These are phyloP conservation scores for Penicillium desertorum DNA, from an alignment of 495 filamentous ascomycete species.

Conservation along the genomic window DNA sequence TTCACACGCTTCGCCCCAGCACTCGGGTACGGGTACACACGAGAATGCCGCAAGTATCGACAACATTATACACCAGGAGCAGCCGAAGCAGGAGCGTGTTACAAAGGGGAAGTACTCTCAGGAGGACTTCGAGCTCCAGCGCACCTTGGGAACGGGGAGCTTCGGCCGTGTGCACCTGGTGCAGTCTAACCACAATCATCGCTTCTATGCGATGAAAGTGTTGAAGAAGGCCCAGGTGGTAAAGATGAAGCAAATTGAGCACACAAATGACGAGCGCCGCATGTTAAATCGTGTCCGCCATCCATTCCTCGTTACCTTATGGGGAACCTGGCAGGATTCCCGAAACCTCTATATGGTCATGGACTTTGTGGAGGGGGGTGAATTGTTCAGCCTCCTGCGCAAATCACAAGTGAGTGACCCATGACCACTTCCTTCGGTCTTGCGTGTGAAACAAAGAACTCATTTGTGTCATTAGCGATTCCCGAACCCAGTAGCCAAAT, in stretches of 20 bases:
- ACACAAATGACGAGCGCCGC: conserved; percentile 94
- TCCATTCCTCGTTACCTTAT: conserved; percentile 94
- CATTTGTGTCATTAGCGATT: conserved; percentile 65
- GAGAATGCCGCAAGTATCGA: conserved; percentile 48
- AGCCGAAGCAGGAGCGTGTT: conserved; percentile 51
- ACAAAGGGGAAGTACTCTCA: conserved; percentile 99
- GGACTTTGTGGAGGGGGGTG: conserved; percentile 99
- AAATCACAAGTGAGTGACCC: conserved; percentile 83
- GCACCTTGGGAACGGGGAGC: conserved; percentile 93
- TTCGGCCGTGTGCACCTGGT: conserved; percentile 96
- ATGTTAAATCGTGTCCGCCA: conserved; percentile 96
- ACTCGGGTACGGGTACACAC: conserved; percentile 26
- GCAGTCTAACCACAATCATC: conserved; percentile 93
- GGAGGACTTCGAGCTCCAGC: conserved; percentile 78
- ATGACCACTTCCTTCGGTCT: background rate
- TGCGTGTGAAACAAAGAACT: background rate
- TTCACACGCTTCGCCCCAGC: conserved; percentile 31
- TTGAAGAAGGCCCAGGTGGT: conserved; percentile 98
- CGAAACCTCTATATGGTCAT: conserved; percentile 99
- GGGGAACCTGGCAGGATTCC: conserved; percentile 96
- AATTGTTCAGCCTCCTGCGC: conserved; percentile 90
- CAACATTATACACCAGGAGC: conserved; percentile 40
- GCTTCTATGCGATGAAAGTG: conserved; percentile 97
- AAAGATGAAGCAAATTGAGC: conserved; percentile 99
- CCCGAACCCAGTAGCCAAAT: conserved; percentile 97